Base-by-base conservation (phyloP, 2,329 filamentous ascomycete species). In the Scedosporium boydii region DNA sequence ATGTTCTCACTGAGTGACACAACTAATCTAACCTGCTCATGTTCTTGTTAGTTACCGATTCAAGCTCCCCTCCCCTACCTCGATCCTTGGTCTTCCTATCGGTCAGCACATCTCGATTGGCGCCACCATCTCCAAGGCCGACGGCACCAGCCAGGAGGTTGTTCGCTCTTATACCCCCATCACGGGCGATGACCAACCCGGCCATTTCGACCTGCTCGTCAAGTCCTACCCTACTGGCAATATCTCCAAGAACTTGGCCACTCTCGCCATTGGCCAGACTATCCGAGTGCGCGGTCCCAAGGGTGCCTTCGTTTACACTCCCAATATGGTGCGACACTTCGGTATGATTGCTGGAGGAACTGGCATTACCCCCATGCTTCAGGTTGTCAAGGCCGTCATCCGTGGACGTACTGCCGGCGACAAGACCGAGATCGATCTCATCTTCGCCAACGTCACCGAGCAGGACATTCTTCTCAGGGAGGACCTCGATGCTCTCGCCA, bases 331-430 rank as follows among this genome's bases (percentile, higher is more conserved):
- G 69, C 88, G 90, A 67, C 90, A 90, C 77, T 96, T 99, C 69
- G 95, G 93, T 73, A 99, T 99, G 95, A 91, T 99, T 73, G 92
- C 95, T 66, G 95, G 95, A 68, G 95, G 95, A 67, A 98, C 95
- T 41, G 95, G 95, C 69, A 98, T 99, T 75, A 98, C 95, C 9
- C 95, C 95, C 65, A 99, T 99, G 95, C 84, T 98, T 66, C 95
- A 99, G 80, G 87, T 99, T 70, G 87, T 96, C 74, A 89, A 92
- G 70, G 95, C 93, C 64, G 92, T 98, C 69, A 85, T 93, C 70
- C 86, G 91, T 68, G 91, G 91, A 70, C 86, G 91, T 68, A 82
- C 86, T 62, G 80, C 86, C 59, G 93, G 88, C 65, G 92, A 96
- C 78, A 87, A 80, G 73, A 99, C 95, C 65, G 82, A 96, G 80